Conservation (phyloP, 495 filamentous ascomycete species). For the Hypoxylon trugodes region DNA sequence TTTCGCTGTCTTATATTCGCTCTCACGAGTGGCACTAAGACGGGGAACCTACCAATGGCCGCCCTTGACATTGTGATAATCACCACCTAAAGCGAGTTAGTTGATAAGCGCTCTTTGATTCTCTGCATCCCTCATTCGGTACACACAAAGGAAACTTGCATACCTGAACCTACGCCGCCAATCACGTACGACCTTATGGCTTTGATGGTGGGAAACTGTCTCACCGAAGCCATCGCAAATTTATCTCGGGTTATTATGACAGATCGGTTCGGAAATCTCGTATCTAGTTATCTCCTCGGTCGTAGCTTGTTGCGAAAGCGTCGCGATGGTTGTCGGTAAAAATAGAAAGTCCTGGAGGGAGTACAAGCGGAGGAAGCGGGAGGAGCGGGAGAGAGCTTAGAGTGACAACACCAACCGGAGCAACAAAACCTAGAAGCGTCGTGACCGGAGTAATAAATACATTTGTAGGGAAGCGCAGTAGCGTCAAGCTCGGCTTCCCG, state of each 20-base stretch:
- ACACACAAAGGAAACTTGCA: neutral
- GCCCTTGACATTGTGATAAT: constrained; percentile 94
- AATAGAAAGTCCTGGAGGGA: neutral
- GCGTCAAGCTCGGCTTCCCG: constrained; percentile 34
- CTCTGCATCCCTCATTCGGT: constrained; percentile 9
- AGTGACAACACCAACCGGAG: neutral
- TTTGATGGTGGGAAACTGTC: constrained; percentile 77
- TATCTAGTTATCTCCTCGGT: neutral
- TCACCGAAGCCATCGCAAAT: constrained; percentile 54
- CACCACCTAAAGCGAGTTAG: constrained; percentile 62
- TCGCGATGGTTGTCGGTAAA: neutral
- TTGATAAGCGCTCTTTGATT: constrained; percentile 8
- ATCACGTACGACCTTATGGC: constrained; percentile 82
- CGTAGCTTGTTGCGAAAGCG: neutral
- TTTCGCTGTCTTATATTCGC: neutral
- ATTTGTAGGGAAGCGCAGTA: constrained; percentile 11
- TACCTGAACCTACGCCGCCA: constrained; percentile 82
- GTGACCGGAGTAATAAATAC: constrained; percentile 25
- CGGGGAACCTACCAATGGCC: constrained; percentile 73
- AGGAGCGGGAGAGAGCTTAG: constrained; percentile 2
- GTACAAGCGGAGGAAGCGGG: neutral
- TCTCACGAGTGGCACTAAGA: neutral
- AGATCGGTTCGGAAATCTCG: neutral
- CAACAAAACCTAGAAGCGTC: neutral
- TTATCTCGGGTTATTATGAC: neutral